Conservation (phyloP, 495 filamentous ascomycete species). For the Neurospora terricola region DNA sequence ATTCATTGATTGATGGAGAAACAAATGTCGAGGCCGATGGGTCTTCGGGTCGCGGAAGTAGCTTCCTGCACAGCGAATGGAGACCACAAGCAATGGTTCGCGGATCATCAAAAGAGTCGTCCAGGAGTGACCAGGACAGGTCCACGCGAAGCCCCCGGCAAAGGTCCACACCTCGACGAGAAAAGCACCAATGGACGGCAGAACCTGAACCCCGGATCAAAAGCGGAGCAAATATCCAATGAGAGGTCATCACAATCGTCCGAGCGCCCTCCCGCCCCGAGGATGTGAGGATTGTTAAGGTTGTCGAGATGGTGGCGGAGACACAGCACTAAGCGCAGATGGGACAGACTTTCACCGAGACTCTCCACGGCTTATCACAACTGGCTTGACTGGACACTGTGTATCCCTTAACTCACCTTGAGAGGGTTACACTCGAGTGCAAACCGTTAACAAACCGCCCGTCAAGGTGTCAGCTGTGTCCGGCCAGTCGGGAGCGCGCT, state of each 20-base stretch:
- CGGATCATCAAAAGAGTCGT: background rate
- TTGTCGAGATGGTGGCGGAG: slow-evolving; percentile 7
- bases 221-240: slow-evolving; percentile 7
- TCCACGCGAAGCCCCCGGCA: background rate
- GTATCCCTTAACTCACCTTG: background rate
- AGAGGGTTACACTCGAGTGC: background rate
- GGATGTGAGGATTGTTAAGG: background rate
- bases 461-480: background rate
- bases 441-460: background rate
- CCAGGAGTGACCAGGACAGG: background rate
- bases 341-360: slow-evolving; percentile 8
- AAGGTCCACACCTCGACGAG: background rate
- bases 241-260: background rate
- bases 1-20: background rate
- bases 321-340: slow-evolving; percentile 13
- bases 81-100: background rate
- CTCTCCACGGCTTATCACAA: slow-evolving; percentile 1
- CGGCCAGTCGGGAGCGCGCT: slow-evolving; percentile 5
- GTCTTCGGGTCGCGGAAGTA: background rate
- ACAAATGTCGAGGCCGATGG: background rate
- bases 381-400: slow-evolving; percentile 7
- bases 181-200: slow-evolving; percentile 4
- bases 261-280: background rate
- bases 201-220: slow-evolving; percentile 23
- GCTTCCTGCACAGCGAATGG: background rate